Evolutionary conservation across 129 eudicot species (phyloP).

Genomic region (Tanacetum coccineum): DNA sequence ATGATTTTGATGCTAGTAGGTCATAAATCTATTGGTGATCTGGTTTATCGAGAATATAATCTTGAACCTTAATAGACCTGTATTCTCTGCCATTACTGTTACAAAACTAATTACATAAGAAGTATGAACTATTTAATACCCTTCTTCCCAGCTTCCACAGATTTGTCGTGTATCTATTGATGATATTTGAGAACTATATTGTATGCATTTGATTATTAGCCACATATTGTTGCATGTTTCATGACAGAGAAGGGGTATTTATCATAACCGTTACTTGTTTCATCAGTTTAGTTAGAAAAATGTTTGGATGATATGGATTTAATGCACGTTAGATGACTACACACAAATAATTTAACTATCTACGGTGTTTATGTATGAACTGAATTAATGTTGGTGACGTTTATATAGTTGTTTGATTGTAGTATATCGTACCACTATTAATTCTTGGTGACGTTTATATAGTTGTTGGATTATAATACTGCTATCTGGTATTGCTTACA

Average conservation of each 20-base stretch:
- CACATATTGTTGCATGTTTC: conserved; percentile 1
- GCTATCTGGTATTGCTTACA: background rate
- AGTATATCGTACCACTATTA: background rate
- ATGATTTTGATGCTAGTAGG: background rate
- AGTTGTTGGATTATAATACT: background rate
- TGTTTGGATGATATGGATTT: conserved; percentile 2
- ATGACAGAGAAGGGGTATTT: background rate
- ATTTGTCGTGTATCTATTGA: conserved; percentile 4
- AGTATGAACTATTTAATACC: background rate
- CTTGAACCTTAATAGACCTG: background rate
- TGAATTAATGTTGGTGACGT: background rate
- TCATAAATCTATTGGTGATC: background rate
- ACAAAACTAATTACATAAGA: background rate
- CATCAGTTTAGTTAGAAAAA: background rate
- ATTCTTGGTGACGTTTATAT: background rate
- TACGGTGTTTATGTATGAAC: background rate
- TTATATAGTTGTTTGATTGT: background rate
- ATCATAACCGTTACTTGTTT: conserved; percentile 1
- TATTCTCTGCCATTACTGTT: background rate
- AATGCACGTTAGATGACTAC: conserved; percentile 12
- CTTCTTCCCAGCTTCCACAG: too few species aligned
- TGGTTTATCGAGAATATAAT: background rate
- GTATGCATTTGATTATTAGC: conserved; percentile 11
- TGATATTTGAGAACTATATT: background rate
- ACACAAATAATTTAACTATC: background rate